phyloP scores from a whole-genome alignment of 2,329 filamentous ascomycete genomes.

The Aphanoascus verrucosus region DNA sequence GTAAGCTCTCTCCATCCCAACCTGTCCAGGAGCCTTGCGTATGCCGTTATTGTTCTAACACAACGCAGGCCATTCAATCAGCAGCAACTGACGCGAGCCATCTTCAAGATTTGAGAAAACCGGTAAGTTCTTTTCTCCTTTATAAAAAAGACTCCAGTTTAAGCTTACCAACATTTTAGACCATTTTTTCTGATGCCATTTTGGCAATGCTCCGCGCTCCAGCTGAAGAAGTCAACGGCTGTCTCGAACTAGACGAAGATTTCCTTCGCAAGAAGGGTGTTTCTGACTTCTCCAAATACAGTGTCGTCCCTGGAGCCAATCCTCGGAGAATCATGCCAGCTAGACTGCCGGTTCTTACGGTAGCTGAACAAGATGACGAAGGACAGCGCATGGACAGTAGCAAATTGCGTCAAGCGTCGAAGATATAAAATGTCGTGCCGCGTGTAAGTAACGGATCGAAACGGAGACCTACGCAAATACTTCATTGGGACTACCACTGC shows the following conservation, averaged over 20 bases:
- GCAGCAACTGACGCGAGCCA: slow-evolving; percentile 6
- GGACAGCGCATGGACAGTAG: slow-evolving; percentile 60
- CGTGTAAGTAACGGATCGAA: too few species aligned
- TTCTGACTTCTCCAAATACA: slow-evolving; percentile 62
- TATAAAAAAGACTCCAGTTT: neutral
- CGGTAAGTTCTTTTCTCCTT: slow-evolving; percentile 29
- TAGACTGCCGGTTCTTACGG: slow-evolving; percentile 56
- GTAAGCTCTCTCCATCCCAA: slow-evolving; percentile 37
- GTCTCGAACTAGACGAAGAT: slow-evolving; percentile 67
- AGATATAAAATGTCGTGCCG: neutral
- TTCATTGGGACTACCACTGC: too few species aligned
- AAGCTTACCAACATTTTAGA: slow-evolving; percentile 26
- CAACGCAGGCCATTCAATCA: slow-evolving; percentile 11
- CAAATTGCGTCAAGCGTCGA: slow-evolving; percentile 16
- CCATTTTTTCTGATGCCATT: slow-evolving; percentile 71
- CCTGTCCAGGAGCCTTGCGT: neutral
- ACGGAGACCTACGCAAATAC: too few species aligned
- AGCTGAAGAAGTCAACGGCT: slow-evolving; percentile 54
- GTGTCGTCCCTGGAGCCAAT: slow-evolving; percentile 50
- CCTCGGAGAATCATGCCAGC: slow-evolving; percentile 71
- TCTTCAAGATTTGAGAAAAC: slow-evolving; percentile 49
- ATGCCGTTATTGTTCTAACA: neutral
- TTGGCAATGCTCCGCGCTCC: slow-evolving; percentile 58
- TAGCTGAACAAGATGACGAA: slow-evolving; percentile 71
- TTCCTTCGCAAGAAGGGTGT: slow-evolving; percentile 58